Evolutionary conservation across 2,329 filamentous ascomycete species (phyloP).

Genomic region (Botrytis cinerea): DNA sequence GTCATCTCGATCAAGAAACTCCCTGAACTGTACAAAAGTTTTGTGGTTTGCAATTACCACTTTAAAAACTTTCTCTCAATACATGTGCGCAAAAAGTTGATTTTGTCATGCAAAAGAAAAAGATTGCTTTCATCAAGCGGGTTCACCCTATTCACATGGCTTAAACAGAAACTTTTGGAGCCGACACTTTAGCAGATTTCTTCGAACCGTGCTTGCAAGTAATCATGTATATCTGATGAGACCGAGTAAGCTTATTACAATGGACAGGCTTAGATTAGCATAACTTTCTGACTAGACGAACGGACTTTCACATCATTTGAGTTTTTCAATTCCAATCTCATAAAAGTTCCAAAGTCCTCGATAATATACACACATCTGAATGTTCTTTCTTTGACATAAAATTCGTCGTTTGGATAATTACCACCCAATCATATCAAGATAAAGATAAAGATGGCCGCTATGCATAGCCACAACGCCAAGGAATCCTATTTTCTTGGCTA

Average conservation of each 20-base stretch:
- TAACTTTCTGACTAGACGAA: neutral
- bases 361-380: neutral
- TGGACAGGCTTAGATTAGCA: neutral
- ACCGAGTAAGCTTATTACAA: neutral
- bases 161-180: neutral
- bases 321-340: neutral
- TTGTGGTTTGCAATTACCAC: neutral
- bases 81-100: neutral
- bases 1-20: neutral
- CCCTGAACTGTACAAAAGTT: neutral
- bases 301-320: neutral
- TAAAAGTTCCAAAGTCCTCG: neutral
- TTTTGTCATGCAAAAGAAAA: neutral
- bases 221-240: neutral
- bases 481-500: neutral
- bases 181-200: neutral
- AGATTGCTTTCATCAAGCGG: too few relatives aligned
- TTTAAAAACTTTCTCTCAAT: neutral
- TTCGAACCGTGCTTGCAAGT: neutral
- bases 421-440: neutral
- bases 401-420: neutral
- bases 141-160: neutral
- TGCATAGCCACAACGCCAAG: neutral
- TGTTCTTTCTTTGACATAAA: neutral
- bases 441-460: neutral